phyloP scores from a whole-genome alignment of 805 yeast genomes.

The Candida silvatica region DNA sequence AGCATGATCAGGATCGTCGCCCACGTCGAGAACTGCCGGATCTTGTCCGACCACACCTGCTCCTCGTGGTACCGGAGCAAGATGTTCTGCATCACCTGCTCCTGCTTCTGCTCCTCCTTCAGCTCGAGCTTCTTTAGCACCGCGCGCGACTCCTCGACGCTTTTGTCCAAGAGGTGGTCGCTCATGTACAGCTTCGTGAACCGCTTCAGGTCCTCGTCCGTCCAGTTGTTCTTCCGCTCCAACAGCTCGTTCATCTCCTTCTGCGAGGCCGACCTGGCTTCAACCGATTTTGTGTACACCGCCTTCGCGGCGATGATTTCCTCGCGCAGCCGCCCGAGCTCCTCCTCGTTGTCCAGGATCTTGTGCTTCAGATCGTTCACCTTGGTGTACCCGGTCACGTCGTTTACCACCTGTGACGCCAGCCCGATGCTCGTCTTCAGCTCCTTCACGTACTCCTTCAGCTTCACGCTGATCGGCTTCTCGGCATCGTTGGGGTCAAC shows the following conservation, averaged over 20 bases:
- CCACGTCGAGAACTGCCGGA: slow-evolving; percentile 91
- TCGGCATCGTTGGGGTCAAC: slow-evolving; percentile 25
- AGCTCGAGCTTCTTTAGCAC: slow-evolving; percentile 47
- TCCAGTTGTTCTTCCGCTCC: slow-evolving; percentile 81
- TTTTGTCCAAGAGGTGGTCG: slow-evolving; percentile 66
- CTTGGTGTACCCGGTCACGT: slow-evolving; percentile 82
- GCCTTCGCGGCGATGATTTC: slow-evolving; percentile 40
- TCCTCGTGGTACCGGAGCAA: slow-evolving; percentile 91
- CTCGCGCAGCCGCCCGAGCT: slow-evolving; percentile 38
- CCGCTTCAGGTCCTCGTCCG: slow-evolving; percentile 65
- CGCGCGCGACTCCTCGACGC: slow-evolving; percentile 43
- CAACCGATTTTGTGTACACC: slow-evolving; percentile 51
- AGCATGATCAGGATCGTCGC: slow-evolving; percentile 92
- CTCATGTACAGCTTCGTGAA: slow-evolving; percentile 76
- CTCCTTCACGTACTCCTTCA: slow-evolving; percentile 44
- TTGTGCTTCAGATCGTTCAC: slow-evolving; percentile 63
- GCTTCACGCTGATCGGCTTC: slow-evolving; percentile 29
- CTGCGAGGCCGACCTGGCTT: slow-evolving; percentile 61
- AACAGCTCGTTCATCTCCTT: slow-evolving; percentile 79
- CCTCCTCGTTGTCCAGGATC: slow-evolving; percentile 48
- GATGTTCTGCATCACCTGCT: slow-evolving; percentile 64
- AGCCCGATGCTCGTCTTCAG: slow-evolving; percentile 48
- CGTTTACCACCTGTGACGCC: slow-evolving; percentile 68
- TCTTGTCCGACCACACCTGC: slow-evolving; percentile 96
- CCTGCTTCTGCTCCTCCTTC: slow-evolving; percentile 60